phyloP scores from a whole-genome alignment of 176 grass and related monocot genomes.

The Lolium perenne region DNA sequence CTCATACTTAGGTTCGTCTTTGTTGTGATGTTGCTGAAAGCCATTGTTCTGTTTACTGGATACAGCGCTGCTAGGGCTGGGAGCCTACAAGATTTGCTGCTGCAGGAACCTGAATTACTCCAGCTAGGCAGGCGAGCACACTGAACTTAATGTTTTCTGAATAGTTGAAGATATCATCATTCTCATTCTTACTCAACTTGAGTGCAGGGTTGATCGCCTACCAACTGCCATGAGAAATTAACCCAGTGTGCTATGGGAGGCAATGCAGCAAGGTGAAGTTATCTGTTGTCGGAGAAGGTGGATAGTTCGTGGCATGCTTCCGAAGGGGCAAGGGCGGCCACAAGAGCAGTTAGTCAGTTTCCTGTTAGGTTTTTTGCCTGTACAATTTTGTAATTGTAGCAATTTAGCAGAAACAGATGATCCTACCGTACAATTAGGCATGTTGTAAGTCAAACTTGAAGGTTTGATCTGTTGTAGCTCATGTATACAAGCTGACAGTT shows the following conservation, averaged over 20 bases:
- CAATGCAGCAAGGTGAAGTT: neutral
- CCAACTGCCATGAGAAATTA: constrained; percentile 28
- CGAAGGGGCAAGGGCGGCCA: neutral
- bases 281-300: neutral
- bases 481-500: neutral
- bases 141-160: constrained; percentile 8
- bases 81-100: constrained; percentile 78
- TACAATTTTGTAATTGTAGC: constrained; percentile 35
- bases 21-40: constrained; percentile 10
- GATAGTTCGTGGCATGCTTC: neutral
- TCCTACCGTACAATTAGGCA: neutral
- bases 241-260: neutral
- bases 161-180: neutral
- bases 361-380: constrained; percentile 4
- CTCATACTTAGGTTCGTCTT: constrained; percentile 1
- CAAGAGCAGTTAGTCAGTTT: neutral
- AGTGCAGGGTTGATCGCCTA: constrained; percentile 62
- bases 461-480: neutral
- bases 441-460: neutral
- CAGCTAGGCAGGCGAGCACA: constrained; percentile 68
- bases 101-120: constrained; percentile 77
- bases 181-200: constrained; percentile 40
- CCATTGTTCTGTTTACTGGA: constrained; percentile 28
- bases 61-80: constrained; percentile 51
- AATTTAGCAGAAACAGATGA: neutral